Evolutionary conservation across 352 stramenopile genomes (phyloP), one percentile per base, ranked within the genome.

Genomic region (Thalassiosira sp.): DNA sequence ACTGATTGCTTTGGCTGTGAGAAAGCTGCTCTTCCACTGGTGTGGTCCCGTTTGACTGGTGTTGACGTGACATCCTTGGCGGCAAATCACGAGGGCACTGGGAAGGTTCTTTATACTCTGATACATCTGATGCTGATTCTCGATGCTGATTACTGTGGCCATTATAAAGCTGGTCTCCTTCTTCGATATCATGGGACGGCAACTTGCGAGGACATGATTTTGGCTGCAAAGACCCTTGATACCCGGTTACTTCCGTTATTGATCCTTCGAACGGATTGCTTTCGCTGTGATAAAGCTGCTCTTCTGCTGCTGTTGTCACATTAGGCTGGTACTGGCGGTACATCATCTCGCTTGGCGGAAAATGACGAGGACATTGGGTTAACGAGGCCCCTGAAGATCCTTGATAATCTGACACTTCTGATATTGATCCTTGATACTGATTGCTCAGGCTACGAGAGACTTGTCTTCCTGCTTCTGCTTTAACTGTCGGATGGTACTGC

Each of bases 61-160:
- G 25, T 5, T 43, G 27, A 28, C 48, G 31, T 49, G 48, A 49
- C 42, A 25, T 51, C 42, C 31, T 72, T 22, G 52, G 28, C 27
- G 63, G 63, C 25, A 72, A 51, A 37, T 72, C 27, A 1, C 52
- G 37, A 49, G 63, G 63, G 18, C 63, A 64, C n/a, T 31, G 28
- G 31, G 63, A 28, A 54, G 46, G 33, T 54, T 5, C 46, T 35
- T 54, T 18, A 54, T 33, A 18, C 10, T 54, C 46, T 16, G 46
- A 54, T 7, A 59, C 24, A 24, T 59, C 28, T n/a, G 51, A 57
- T 40, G 45, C 11, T 8, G 64, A 74, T 22, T 54, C 63, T 57
- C 51, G 16, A 49, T 58, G 20, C 6, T n/a, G 40, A 43, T 42
- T 48, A 16, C 16, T 53, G n/a, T 22, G n/a, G 13, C 15, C 27